Base-by-base conservation (phyloP, 441 rosid genomes). In the Corymbia calophylla region DNA sequence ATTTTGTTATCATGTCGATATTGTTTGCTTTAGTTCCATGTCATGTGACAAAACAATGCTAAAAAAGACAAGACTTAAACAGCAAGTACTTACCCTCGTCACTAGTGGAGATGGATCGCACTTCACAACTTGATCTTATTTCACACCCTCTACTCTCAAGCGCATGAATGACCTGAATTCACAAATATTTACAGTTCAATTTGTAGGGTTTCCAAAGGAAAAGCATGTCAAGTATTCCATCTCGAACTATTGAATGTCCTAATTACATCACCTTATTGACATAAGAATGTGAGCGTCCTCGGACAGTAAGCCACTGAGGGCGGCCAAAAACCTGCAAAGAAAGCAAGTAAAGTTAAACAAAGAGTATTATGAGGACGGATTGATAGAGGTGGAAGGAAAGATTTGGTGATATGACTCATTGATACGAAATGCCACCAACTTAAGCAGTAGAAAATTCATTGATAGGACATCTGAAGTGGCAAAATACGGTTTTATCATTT, bases 241-340 rank as follows among this genome's bases (percentile, higher is more conserved):
- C 29, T 60, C 4, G 1, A 60, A 60, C 66, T 27, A 60, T 12
- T 60, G 13, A 51, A 51, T 51, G 53, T 51, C 53, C 15, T 11
- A 51, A 51, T 51, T 51, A 27, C 31, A 60, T 60, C 86, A 96
- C 99, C 97, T 95, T 96, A 55, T 94, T 89, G 64, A 96, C 95
- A 90, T 95, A 97, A 86, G 92, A 77, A 89, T 94, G 99, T 11
- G 98, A 97, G 87, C 97, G 91, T 64, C 94, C 44, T 87, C 88
- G 91, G 80, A 96, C 94, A 19, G 98, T 96, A 44, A 96, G 95
- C 99, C 98, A 97, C 81, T 95, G 98, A 55, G 98, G 99, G 48
- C 97, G 92, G 87, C 98, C 98, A 89, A 95, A 95, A 94, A 97
- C 92, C 99, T 97, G 92, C 87, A 91, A 9, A 86, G 88, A 87